These are phyloP conservation scores for Fagopyrum esculentum DNA, from an alignment of 148 eudicot genomes.

Conservation along the genomic window DNA sequence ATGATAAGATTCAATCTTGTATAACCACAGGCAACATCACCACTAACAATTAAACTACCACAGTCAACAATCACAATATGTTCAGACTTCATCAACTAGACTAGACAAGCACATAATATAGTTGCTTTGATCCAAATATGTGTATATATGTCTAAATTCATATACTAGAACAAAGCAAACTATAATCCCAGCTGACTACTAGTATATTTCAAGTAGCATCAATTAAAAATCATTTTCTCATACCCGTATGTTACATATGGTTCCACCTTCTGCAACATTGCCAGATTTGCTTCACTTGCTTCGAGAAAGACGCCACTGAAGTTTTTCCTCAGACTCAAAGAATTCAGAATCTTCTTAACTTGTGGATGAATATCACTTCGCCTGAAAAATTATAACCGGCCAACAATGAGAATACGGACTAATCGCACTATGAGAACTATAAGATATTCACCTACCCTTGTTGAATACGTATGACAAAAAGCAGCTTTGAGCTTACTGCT, in stretches of 20 bases:
- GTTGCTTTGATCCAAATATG: too few relatives aligned
- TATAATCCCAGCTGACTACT: neutral
- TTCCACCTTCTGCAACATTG: slow-evolving; percentile 70
- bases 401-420: neutral
- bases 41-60: neutral
- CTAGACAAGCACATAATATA: neutral
- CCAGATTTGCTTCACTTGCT: slow-evolving; percentile 55
- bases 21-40: neutral
- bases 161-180: neutral
- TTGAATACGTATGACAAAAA: slow-evolving; percentile 64
- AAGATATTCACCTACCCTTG: slow-evolving; percentile 48
- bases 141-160: neutral
- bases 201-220: neutral
- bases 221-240: slow-evolving; percentile 5
- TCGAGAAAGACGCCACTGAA: slow-evolving; percentile 78
- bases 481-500: slow-evolving; percentile 33
- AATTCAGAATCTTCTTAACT: slow-evolving; percentile 48
- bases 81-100: neutral
- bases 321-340: slow-evolving; percentile 54
- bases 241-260: slow-evolving; percentile 92
- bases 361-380: slow-evolving; percentile 69
- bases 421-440: neutral
- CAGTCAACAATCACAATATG: neutral
- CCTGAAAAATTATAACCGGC: slow-evolving; percentile 29
- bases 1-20: neutral